A percentile compares a stretch with the other conserved stretches of the same genome.
Conservation (phyloP, 495 filamentous ascomycete species). For the Friedmanniomyces endolithicus region DNA sequence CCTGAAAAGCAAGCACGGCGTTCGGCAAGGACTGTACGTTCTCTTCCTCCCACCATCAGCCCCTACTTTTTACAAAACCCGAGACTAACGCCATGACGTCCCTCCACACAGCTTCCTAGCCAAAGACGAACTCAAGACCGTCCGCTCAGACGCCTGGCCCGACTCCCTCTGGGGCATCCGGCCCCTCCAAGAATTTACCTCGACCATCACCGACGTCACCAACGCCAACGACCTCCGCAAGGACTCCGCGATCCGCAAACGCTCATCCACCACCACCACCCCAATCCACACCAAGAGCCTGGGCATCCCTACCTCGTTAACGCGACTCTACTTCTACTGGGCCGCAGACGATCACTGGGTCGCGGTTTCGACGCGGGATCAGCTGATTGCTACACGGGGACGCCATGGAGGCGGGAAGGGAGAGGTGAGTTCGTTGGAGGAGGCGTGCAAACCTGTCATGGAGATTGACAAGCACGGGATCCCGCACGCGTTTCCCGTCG, state of each 20-base stretch:
- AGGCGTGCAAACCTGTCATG: constrained; percentile 46
- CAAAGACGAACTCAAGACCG: constrained; percentile 61
- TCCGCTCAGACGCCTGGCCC: constrained; percentile 63
- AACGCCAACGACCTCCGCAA: neutral
- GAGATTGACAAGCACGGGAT: constrained; percentile 56
- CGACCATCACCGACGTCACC: neutral
- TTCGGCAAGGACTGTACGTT: constrained; percentile 43
- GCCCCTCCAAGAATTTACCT: constrained; percentile 9
- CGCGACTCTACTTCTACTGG: constrained; percentile 62
- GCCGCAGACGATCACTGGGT: constrained; percentile 73
- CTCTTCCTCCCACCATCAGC: neutral
- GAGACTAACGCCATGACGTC: neutral
- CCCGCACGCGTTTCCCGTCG: constrained; percentile 73
- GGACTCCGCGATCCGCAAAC: constrained; percentile 29
- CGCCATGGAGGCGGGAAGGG: neutral
- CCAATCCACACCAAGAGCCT: neutral
- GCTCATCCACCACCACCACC: constrained; percentile 3
- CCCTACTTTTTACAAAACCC: neutral
- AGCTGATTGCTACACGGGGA: constrained; percentile 48
- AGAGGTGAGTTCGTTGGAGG: neutral
- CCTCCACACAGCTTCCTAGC: constrained; percentile 54
- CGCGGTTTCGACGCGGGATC: constrained; percentile 58
- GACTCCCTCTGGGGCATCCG: constrained; percentile 64
- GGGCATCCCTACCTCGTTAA: neutral
- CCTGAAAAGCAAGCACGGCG: constrained; percentile 29